Evolutionary conservation across 306 rosid species (phyloP).

Genomic region (Vicia villosa): DNA sequence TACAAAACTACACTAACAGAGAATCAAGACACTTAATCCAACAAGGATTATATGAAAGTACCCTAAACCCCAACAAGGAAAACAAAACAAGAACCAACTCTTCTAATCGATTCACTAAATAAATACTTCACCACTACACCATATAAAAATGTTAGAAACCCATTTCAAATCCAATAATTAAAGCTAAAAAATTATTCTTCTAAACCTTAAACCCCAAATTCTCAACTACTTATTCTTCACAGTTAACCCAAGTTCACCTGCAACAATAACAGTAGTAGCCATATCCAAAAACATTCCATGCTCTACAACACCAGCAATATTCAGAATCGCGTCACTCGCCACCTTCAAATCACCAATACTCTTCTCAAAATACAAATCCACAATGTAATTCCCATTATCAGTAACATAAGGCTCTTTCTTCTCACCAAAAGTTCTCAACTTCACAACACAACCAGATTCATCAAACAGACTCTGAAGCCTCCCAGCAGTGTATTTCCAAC

Average conservation of each 20-base stretch:
- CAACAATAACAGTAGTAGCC: constrained; percentile 89
- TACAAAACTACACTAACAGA: constrained; percentile 25
- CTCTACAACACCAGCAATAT: constrained; percentile 83
- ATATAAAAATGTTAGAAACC: constrained; percentile 41
- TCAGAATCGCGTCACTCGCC: constrained; percentile 73
- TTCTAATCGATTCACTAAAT: constrained; percentile 12
- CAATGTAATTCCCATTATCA: constrained; percentile 70
- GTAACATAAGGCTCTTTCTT: constrained; percentile 64
- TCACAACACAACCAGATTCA: constrained; percentile 66
- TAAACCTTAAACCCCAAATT: neutral
- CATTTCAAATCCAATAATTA: constrained; percentile 31
- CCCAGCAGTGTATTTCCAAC: constrained; percentile 72
- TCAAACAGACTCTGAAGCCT: constrained; percentile 56
- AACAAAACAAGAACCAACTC: constrained; percentile 26
- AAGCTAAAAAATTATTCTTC: constrained; percentile 4
- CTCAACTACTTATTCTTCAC: constrained; percentile 59
- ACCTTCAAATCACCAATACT: constrained; percentile 79
- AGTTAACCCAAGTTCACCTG: constrained; percentile 75
- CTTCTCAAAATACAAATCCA: constrained; percentile 68
- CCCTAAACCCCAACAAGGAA: constrained; percentile 4
- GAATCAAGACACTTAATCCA: constrained; percentile 20
- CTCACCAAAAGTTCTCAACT: constrained; percentile 54
- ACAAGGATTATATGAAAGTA: constrained; percentile 12
- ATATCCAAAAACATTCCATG: constrained; percentile 88
- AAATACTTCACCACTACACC: constrained; percentile 32